Percentiles rank a stretch among this genome's conserved stretches.
These are phyloP conservation scores for Chlorokybus atmophyticus DNA, from an alignment of 139 green algal species.

Conservation along the genomic window DNA sequence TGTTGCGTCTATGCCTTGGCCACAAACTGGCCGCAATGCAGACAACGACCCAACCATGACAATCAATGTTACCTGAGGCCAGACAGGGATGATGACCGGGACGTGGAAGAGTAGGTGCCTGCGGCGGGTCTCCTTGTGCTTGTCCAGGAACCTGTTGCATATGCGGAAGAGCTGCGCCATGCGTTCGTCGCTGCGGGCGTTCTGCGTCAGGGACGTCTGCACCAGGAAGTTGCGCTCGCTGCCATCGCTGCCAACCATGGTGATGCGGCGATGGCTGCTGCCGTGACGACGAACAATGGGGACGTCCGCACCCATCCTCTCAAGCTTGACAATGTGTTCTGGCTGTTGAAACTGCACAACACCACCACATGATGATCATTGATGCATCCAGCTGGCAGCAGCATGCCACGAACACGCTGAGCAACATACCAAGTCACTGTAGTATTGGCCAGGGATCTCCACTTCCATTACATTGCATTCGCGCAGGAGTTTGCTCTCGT, in stretches of 20 bases:
- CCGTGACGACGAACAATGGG: constrained; percentile 68
- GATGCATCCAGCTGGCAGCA: no score
- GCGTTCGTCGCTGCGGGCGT: constrained; percentile 58
- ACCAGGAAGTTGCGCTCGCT: constrained; percentile 61
- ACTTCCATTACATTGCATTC: constrained; percentile 67
- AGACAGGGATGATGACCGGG: constrained; percentile 72
- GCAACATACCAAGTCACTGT: constrained; percentile 38
- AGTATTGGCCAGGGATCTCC: constrained; percentile 77
- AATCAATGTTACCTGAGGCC: constrained; percentile 63
- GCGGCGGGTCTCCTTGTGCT: constrained; percentile 47
- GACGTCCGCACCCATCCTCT: constrained; percentile 64
- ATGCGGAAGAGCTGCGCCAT: constrained; percentile 51
- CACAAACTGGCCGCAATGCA: no score
- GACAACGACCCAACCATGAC: no score
- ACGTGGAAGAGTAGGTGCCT: constrained; percentile 59
- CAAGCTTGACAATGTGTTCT: constrained; percentile 51
- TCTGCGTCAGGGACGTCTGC: constrained; percentile 54
- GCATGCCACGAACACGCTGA: no score
- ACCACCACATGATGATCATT: no score
- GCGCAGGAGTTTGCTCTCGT: constrained; percentile 53
- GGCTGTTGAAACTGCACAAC: no score
- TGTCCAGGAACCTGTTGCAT: constrained; percentile 70
- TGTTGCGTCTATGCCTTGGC: no score
- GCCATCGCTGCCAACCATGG: constrained; percentile 74
- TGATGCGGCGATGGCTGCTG: constrained; percentile 57